These are phyloP conservation scores for Penicillium concentricum DNA, from an alignment of 2,329 filamentous ascomycete genomes.

Conservation along the genomic window DNA sequence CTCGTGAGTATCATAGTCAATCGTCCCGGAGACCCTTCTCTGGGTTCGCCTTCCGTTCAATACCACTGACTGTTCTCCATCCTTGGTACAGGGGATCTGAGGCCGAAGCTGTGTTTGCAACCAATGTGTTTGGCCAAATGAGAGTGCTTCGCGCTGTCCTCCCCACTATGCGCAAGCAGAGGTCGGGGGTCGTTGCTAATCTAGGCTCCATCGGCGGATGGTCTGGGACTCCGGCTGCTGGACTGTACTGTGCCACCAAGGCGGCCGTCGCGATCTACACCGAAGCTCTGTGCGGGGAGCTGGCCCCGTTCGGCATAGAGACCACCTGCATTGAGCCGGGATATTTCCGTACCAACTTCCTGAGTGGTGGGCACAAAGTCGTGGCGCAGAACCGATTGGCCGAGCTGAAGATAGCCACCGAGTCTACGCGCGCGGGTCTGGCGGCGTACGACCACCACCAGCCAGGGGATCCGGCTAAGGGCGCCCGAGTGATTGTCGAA, in stretches of 20 bases:
- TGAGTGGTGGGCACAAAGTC: background rate
- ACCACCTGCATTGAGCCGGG: background rate
- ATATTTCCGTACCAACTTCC: constrained; percentile 1
- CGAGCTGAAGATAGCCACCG: background rate
- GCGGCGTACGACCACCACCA: background rate
- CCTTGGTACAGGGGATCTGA: no score
- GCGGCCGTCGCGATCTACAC: background rate
- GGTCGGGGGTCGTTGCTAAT: background rate
- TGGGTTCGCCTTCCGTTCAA: no score
- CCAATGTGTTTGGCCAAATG: background rate
- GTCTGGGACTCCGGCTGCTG: background rate
- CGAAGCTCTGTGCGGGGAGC: background rate
- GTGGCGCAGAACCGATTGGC: background rate
- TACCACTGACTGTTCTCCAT: background rate
- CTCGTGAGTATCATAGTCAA: background rate
- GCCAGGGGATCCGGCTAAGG: constrained; percentile 6
- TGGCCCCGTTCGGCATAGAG: background rate
- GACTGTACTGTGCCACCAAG: background rate
- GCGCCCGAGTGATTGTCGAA: constrained; percentile 10
- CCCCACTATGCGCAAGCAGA: background rate
- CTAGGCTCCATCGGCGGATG: background rate
- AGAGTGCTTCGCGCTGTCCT: background rate
- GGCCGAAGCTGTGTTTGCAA: no score
- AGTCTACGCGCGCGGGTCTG: background rate
- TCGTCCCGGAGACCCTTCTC: no score